Conservation (phyloP, 768 basidiomycete genomes). For the Galerina sulciceps region DNA sequence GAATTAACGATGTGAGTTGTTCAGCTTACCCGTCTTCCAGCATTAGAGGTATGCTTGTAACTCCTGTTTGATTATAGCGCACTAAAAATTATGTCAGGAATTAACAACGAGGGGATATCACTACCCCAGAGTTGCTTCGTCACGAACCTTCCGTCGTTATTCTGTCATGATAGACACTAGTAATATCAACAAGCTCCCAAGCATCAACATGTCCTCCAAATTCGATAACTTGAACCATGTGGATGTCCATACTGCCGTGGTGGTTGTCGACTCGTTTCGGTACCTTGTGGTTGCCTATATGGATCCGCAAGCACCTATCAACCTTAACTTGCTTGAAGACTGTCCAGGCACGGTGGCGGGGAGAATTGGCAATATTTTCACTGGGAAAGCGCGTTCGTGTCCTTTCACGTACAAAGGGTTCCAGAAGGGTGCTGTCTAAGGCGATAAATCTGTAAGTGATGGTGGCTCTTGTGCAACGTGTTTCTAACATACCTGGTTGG, state of each 20-base stretch:
- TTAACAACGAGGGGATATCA: not conserved
- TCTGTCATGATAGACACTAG: not conserved
- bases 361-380: slow-evolving; percentile 1
- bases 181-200: not conserved
- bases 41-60: too few species aligned
- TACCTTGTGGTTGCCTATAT: not conserved
- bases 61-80: too few species aligned
- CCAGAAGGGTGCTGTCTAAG: not conserved
- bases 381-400: not conserved
- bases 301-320: not conserved
- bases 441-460: not conserved
- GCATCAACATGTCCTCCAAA: not conserved
- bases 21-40: too few species aligned
- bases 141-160: not conserved
- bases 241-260: not conserved
- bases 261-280: not conserved
- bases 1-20: too few species aligned
- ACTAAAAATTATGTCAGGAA: too few species aligned
- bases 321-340: not conserved
- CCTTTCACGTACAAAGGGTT: not conserved
- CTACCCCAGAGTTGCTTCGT: not conserved
- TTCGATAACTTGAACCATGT: not conserved
- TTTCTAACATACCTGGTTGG: too few species aligned
- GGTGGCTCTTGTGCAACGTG: not conserved
- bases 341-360: not conserved